Evolutionary conservation across 192 early-diverging fungal genomes (phyloP).

Genomic region (Thoreauomyces humboldtii): DNA sequence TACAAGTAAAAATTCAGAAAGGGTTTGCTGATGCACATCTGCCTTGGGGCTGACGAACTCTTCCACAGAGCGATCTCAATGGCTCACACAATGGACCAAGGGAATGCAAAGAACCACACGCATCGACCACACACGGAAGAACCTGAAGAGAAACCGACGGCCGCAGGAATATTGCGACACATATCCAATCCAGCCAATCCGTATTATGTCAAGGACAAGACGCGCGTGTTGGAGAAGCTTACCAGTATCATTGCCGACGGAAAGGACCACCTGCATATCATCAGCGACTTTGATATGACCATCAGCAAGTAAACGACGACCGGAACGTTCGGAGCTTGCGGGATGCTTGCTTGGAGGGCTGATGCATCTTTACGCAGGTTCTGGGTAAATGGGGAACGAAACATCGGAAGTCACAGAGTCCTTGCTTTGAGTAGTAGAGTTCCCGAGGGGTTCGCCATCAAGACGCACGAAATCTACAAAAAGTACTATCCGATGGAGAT

Average conservation of each 20-base stretch:
- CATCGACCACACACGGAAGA: no score
- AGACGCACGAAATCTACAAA: slow-evolving; percentile 47
- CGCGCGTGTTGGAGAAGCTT: slow-evolving; percentile 41
- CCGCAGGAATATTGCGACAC: neutral
- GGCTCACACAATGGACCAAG: no score
- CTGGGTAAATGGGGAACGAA: slow-evolving; percentile 27
- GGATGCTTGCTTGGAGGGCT: slow-evolving; percentile 5
- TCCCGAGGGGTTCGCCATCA: slow-evolving; percentile 38
- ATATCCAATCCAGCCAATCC: neutral
- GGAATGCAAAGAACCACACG: no score
- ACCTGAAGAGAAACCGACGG: neutral
- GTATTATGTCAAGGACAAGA: slow-evolving; percentile 35
- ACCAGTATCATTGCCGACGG: slow-evolving; percentile 51
- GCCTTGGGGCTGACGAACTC: no score
- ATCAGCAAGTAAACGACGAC: slow-evolving; percentile 59
- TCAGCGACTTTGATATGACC: slow-evolving; percentile 75
- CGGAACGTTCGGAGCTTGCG: no score
- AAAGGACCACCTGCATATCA: slow-evolving; percentile 50
- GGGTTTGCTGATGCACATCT: no score
- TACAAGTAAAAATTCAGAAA: no score
- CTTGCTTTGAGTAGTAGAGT: slow-evolving; percentile 15
- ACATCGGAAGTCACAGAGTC: slow-evolving; percentile 33
- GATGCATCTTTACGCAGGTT: neutral
- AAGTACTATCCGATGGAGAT: slow-evolving; percentile 79
- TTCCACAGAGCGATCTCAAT: no score